Evolutionary conservation across 2,329 filamentous ascomycete genomes (phyloP), one percentile per base, ranked within the genome.

Genomic region (Epichloe brachyelytri): DNA sequence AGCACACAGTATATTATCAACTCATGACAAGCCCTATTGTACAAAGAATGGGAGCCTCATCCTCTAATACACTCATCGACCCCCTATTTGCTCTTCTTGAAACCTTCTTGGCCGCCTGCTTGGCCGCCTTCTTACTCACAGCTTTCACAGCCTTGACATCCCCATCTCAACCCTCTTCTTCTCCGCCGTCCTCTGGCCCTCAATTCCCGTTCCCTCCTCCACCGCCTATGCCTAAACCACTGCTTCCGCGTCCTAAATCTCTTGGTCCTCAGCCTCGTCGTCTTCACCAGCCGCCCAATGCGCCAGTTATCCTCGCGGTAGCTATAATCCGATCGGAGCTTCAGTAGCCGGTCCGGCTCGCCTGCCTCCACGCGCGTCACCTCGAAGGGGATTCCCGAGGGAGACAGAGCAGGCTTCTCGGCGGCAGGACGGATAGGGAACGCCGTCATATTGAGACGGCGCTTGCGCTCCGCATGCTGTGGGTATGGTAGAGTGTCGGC

Each of bases 401-500:
- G 61, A 1, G 72, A 75, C 22, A 78, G 49, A 41, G 64, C 68
- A 10, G 71, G 68, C 43, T 67, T 57, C 4, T 64, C 59, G 1
- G 60, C 61, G 2, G 64, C 58, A 41, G 66, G 63, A 46, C 66
- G 68, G 57, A 78, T 71, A 43, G 73, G 66, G 33, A 71, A 64
- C 19, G 74, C 78, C 5, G 83, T 73, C 78, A 94, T 85, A 59
- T 85, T 86, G 54, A 98, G 75, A 49, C 81, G 78, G 58, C 93
- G 79, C 61, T 83, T 79, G 51, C 87, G 80, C 55, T 85, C 80
- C 4, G 85, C 84, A 64, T 91, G 85, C 26, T 69, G 71, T 1
- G 87, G 83, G 62, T 86, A 82, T 0, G 93, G 93, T 2, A 98
- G 79, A 34, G 75, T 80, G 61, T 94, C 87, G 15, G 82, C 74